Evolutionary conservation across 2,329 filamentous ascomycete species (phyloP), one percentile per base, ranked within the genome.

Genomic region (Diaporthe humulicola): DNA sequence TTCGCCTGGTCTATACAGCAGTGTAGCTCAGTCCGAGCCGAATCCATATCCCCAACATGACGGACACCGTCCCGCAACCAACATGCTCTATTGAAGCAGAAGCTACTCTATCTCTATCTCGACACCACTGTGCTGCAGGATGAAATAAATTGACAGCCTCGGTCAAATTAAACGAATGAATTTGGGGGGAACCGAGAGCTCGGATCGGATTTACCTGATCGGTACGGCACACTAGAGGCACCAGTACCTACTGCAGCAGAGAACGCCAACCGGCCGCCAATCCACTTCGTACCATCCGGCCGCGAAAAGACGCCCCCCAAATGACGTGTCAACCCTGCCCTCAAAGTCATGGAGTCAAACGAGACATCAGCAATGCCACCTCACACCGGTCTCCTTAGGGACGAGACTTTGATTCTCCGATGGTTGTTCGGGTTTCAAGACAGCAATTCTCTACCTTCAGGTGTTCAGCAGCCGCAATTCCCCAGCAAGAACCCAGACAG

Each of bases 351-450:
- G 42, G 64, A 38, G 30, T 69, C 14, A 36, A 36, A 36, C 33
- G 33, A 36, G n/a, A n/a, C n/a, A n/a, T n/a, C n/a, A 40, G 64
- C 64, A 15, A 54, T 22, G 33, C 45, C 64, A 50, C 22, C 61
- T 33, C 61, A 66, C 42, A 50, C 61, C n/a, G 61, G 61, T 33
- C 42, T 66, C 25, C 61, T 66, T 9, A 50, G 22, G 45, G 45
- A 50, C 42, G 45, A n/a, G 45, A 50, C 45, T 50, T 50, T 50
- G 45, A 9, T 50, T 50, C 45, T 50, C 17, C 22, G 45, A 50
- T 50, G 45, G 45, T n/a, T 50, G 7, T 25, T 50, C n/a, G 45
- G 45, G 2, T 50, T n/a, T 50, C 45, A 50, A 50, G 19, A n/a
- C 45, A 22, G 45, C 45, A 22, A n/a, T 50, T 50, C 45, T 50